A percentile compares a stretch with the other conserved stretches of the same genome.
phyloP scores from a whole-genome alignment of 306 rosid genomes.

The Corylus heterophylla region DNA sequence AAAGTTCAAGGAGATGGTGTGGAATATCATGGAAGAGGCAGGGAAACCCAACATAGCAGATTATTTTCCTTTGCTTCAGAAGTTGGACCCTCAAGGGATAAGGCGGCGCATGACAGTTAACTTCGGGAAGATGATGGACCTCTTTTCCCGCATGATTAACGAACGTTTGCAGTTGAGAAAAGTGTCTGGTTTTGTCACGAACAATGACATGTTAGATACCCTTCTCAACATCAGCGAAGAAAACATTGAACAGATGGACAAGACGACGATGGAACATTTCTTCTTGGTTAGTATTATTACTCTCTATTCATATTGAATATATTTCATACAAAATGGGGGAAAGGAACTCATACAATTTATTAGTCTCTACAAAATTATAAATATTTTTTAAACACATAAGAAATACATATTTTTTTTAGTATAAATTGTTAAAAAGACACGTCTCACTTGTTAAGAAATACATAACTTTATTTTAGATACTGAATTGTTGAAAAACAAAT shows the following conservation, averaged over 20 bases:
- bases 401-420: too few species aligned
- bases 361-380: too few species aligned
- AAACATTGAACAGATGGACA: conserved; percentile 33
- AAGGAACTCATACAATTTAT: too few species aligned
- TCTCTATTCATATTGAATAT: background rate
- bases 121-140: conserved; percentile 14
- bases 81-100: conserved; percentile 44
- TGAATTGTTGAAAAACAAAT: too few species aligned
- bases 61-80: conserved; percentile 38
- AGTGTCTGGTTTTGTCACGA: background rate
- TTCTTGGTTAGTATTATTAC: conserved; percentile 22
- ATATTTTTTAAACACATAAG: too few species aligned
- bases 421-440: too few species aligned
- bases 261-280: conserved; percentile 21
- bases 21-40: conserved; percentile 27
- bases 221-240: conserved; percentile 38
- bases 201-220: conserved; percentile 38
- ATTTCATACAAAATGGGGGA: too few species aligned
- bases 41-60: conserved; percentile 48
- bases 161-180: conserved; percentile 36
- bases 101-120: conserved; percentile 2
- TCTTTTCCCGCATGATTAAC: conserved; percentile 15
- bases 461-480: too few species aligned
- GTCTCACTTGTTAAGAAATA: too few species aligned
- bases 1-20: conserved; percentile 31